These are phyloP conservation scores for Cystobasidium slooffiae DNA, from an alignment of 1,284 basidiomycete species.

Conservation along the genomic window DNA sequence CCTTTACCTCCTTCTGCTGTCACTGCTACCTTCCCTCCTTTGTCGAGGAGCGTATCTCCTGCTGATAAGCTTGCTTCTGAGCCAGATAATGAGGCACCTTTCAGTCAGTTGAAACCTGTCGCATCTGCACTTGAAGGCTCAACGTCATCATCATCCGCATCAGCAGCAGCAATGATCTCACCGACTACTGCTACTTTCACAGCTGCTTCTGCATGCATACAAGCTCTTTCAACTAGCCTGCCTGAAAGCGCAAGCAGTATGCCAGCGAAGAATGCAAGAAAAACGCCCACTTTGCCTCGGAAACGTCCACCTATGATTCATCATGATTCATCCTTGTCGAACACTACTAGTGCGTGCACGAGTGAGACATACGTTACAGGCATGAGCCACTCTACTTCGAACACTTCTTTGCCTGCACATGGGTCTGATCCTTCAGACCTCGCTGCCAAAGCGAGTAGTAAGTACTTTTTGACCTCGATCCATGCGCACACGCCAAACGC, in stretches of 20 bases:
- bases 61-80: conserved; percentile 12
- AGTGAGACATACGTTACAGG: conserved; percentile 1
- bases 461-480: conserved; percentile 2
- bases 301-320: conserved; percentile 23
- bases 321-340: conserved; percentile 12
- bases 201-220: conserved; percentile 7
- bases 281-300: neutral
- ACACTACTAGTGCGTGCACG: conserved; percentile 9
- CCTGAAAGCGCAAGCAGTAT: conserved; percentile 2
- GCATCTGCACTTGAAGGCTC: conserved; percentile 4
- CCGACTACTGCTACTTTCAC: neutral
- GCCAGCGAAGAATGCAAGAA: neutral
- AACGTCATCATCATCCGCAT: too few species aligned
- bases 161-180: too few species aligned
- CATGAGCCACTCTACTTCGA: conserved; percentile 21
- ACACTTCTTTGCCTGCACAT: conserved; percentile 10
- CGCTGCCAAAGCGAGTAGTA: conserved; percentile 6
- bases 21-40: conserved; percentile 5
- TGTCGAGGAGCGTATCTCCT: conserved; percentile 5
- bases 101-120: conserved; percentile 8
- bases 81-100: neutral
- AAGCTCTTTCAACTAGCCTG: conserved; percentile 9
- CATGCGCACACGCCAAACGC: neutral
- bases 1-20: conserved; percentile 14
- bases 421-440: conserved; percentile 27